Evolutionary conservation across 306 rosid species (phyloP).

Genomic region (Fagus crenata): DNA sequence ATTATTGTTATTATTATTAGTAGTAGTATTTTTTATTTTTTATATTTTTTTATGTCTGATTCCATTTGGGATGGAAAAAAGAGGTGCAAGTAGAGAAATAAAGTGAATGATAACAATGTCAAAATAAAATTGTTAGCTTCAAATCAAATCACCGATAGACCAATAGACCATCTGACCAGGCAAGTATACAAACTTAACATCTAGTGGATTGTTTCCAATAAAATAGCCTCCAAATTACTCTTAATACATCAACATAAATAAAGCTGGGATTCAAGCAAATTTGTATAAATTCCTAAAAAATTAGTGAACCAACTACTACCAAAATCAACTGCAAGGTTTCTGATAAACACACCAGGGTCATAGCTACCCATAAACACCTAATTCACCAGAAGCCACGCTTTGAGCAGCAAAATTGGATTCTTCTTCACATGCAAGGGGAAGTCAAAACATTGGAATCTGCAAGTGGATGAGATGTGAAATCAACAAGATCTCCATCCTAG

Average conservation of each 20-base stretch:
- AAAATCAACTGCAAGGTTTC: neutral
- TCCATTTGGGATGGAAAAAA: neutral
- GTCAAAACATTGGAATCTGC: neutral
- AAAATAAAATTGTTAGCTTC: too few relatives aligned
- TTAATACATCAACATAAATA: neutral
- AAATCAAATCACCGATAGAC: too few relatives aligned
- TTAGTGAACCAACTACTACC: neutral
- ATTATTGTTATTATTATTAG: too few relatives aligned
- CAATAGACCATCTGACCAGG: too few relatives aligned
- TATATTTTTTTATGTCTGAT: neutral
- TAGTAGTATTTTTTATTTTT: too few relatives aligned
- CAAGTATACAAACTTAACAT: too few relatives aligned
- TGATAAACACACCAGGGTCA: neutral
- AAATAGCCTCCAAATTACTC: neutral
- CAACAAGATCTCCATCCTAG: neutral
- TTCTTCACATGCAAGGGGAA: neutral
- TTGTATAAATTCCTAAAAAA: neutral
- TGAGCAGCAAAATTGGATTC: neutral
- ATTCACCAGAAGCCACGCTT: neutral
- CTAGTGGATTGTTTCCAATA: neutral
- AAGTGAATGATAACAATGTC: neutral
- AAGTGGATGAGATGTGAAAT: neutral
- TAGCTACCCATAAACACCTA: neutral
- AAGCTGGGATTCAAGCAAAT: neutral
- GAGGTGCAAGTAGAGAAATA: too few relatives aligned